A percentile compares a stretch with the other conserved stretches of the same genome.
Conservation (phyloP, 169 alveolate species). For the Neospora caninum region DNA sequence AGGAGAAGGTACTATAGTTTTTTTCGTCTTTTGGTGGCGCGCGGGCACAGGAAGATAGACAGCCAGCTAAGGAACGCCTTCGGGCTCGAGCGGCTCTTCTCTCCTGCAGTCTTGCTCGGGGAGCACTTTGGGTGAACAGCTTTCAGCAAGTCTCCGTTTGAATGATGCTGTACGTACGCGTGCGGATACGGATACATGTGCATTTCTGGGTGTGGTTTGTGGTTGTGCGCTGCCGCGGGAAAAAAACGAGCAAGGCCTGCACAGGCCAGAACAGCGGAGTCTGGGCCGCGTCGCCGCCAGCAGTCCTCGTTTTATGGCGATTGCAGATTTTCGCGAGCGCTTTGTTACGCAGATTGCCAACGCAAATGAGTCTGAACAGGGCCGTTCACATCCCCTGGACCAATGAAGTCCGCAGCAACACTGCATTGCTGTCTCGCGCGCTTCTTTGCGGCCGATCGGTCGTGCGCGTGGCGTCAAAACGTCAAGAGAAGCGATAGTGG, state of each 20-base stretch:
- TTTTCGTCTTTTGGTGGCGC: too few species aligned
- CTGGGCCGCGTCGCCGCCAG: neutral
- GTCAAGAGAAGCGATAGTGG: neutral
- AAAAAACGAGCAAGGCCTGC: neutral
- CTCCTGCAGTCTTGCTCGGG: too few species aligned
- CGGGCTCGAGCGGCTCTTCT: too few species aligned
- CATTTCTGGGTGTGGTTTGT: neutral
- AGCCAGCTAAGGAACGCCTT: too few species aligned
- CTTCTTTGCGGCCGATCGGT: neutral
- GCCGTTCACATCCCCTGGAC: neutral
- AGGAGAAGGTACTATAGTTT: too few species aligned
- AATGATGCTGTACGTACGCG: neutral
- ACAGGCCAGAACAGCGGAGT: neutral
- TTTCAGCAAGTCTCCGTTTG: too few species aligned
- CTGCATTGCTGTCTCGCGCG: neutral
- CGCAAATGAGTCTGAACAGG: neutral
- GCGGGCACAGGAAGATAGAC: too few species aligned
- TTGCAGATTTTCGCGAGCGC: neutral
- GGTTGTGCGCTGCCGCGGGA: neutral
- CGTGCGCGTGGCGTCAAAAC: neutral
- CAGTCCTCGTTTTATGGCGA: neutral
- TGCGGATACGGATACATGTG: neutral
- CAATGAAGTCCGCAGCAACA: neutral
- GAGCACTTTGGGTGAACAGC: too few species aligned
- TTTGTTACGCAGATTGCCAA: neutral